Base-by-base conservation (phyloP, 2,329 filamentous ascomycete species). In the Penicillium sp. region DNA sequence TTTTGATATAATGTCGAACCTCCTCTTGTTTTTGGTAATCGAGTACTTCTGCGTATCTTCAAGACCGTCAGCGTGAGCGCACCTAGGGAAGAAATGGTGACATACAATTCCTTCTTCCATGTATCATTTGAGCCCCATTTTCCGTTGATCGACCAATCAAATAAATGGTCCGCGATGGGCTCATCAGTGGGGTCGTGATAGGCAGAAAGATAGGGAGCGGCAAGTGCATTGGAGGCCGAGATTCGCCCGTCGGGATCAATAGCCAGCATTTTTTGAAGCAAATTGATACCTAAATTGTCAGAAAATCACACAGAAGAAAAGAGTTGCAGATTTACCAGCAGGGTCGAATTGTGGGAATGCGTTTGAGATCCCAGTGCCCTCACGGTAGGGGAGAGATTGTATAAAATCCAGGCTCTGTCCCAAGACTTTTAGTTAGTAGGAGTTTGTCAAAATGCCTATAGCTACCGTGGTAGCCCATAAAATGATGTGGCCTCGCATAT, bases 71-170 rank as follows among this genome's bases (percentile, higher is more conserved):
- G 36, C 24, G 7, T 39, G 3, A n/a, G 16, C 31, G 8, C 6
- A 16, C 32, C 32, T 18, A 34, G 38, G 11, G n/a, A 21, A 11
- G 7, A 13, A 4, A 27, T 16, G 34, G 9, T 1, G 34, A 73
- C 88, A 72, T 81, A 96, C 93, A 97, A 97, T 93, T 97, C 97
- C 72, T 97, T 96, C 80, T 97, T 97, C 94, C 93, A 97, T n/a
- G 92, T 96, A 70, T 99, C 94, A 42, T 96, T 90, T 0, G 93
- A 92, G 50, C 97, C 80, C 70, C 97, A 93, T 44, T 91, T 92
- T 65, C 97, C 92, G 74, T 97, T 97, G 78, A 97, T 97, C 48
- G 92, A 96, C 93, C 94, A 97, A 73, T 97, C 93, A 67, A 97
- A 97, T 77, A 95, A 96, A 80, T 96, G 91, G 54, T 96, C 90